These are phyloP conservation scores for Thelonectria rubi DNA, from an alignment of 2,329 filamentous ascomycete genomes.

Conservation along the genomic window DNA sequence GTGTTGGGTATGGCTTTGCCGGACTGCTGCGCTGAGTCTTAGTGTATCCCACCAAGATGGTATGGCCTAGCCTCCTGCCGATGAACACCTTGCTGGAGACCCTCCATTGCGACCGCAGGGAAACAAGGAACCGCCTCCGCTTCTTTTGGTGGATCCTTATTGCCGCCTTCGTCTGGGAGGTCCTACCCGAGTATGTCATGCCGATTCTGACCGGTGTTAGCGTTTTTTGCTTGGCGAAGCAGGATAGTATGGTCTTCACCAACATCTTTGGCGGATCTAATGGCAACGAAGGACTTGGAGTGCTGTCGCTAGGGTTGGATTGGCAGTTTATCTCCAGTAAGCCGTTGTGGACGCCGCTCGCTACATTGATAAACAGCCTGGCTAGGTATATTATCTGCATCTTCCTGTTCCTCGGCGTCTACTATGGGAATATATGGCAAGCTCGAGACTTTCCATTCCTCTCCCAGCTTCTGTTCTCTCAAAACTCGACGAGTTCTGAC, in stretches of 20 bases:
- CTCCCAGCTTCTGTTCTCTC: constrained; percentile 26
- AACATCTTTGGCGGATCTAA: constrained; percentile 30
- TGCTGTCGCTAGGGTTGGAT: constrained; percentile 26
- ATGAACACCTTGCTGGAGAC: constrained; percentile 44
- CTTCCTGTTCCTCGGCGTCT: constrained; percentile 46
- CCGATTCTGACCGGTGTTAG: constrained; percentile 54
- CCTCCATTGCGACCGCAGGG: constrained; percentile 41
- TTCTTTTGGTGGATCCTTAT: constrained; percentile 53
- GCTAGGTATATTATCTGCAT: constrained; percentile 51
- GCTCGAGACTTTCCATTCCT: constrained; percentile 32
- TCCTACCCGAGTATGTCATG: constrained; percentile 46
- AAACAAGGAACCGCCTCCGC: constrained; percentile 51
- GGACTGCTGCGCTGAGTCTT: constrained; percentile 57
- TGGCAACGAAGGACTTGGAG: constrained; percentile 32
- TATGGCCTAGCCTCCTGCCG: constrained; percentile 42
- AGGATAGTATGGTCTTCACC: constrained; percentile 26
- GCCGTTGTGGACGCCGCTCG: constrained; percentile 50
- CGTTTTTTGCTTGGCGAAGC: constrained; percentile 26
- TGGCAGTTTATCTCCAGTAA: constrained; percentile 40
- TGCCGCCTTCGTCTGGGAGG: constrained; percentile 56
- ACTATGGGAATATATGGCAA: constrained; percentile 30
- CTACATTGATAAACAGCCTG: constrained; percentile 50
- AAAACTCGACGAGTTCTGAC: constrained; percentile 12
- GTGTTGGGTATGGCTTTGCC: constrained; percentile 59
- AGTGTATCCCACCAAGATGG: constrained; percentile 58